phyloP scores from a whole-genome alignment of 1,284 basidiomycete species.

The Austropuccinia psidii region DNA sequence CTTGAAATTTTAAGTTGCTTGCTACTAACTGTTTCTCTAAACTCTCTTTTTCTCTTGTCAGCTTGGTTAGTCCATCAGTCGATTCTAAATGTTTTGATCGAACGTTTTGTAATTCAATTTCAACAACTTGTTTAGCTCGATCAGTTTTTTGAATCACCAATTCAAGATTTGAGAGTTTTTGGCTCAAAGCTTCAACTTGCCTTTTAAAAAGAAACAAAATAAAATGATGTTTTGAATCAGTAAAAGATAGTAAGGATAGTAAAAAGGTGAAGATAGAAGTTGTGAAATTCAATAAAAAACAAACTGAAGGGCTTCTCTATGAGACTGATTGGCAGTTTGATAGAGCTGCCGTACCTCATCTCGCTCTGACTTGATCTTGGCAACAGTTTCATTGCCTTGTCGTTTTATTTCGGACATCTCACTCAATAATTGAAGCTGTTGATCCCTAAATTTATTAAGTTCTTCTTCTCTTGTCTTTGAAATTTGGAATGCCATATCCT shows the following conservation, averaged over 20 bases:
- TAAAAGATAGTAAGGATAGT: slow-evolving; percentile 11
- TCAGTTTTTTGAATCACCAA: slow-evolving; percentile 59
- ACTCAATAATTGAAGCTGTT: slow-evolving; percentile 52
- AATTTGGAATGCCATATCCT: slow-evolving; percentile 69
- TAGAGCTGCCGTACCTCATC: slow-evolving; percentile 54
- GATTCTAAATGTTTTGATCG: slow-evolving; percentile 64
- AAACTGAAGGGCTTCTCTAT: slow-evolving; percentile 44
- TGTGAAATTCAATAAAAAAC: slow-evolving; percentile 6
- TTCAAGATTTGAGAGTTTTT: slow-evolving; percentile 52
- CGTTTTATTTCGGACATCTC: slow-evolving; percentile 46
- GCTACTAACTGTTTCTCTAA: slow-evolving; percentile 67
- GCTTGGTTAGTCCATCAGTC: slow-evolving; percentile 50
- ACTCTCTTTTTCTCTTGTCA: slow-evolving; percentile 51
- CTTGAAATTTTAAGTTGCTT: slow-evolving; percentile 67
- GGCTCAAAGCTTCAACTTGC: slow-evolving; percentile 19
- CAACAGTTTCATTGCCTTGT: slow-evolving; percentile 43
- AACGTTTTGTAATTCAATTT: slow-evolving; percentile 66
- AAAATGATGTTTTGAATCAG: not conserved
- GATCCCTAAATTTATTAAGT: slow-evolving; percentile 63
- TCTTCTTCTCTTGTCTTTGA: slow-evolving; percentile 83
- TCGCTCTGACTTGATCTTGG: slow-evolving; percentile 48
- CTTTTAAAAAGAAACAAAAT: not conserved
- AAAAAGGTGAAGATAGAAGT: not conserved
- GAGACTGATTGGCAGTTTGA: slow-evolving; percentile 56
- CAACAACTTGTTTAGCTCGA: slow-evolving; percentile 61